Evolutionary conservation across 2,329 filamentous ascomycete genomes (phyloP).

Genomic region (Ophiostoma sp.): DNA sequence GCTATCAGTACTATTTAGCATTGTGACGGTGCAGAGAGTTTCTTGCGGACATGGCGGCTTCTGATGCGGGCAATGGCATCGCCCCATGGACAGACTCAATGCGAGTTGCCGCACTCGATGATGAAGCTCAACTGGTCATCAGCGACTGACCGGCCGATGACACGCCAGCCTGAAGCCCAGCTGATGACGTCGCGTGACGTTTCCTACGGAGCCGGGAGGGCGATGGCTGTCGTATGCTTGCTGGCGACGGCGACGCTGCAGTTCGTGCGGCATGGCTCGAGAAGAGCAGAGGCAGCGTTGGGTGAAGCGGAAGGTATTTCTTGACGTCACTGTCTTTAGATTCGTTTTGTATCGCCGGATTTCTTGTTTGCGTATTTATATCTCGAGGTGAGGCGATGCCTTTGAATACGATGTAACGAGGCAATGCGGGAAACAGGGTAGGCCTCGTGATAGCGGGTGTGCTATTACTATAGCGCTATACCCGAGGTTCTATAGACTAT

Average conservation of each 20-base stretch:
- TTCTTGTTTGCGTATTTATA: not conserved
- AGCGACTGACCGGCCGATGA: not conserved
- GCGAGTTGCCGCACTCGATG: not conserved
- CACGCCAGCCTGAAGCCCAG: not conserved
- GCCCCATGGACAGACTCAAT: not conserved
- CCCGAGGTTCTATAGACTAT: not conserved
- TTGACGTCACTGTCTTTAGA: not conserved
- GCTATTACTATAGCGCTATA: not conserved
- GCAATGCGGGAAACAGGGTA: not conserved
- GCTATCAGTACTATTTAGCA: not conserved
- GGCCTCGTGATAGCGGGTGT: not conserved
- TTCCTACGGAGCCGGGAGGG: not conserved
- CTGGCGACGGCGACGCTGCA: not conserved
- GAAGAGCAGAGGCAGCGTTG: not conserved
- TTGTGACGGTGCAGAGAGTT: not conserved
- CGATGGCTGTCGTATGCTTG: not conserved
- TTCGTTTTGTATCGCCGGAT: not conserved
- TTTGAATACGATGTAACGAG: not conserved
- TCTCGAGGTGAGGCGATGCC: not conserved
- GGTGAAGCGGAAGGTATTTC: not conserved
- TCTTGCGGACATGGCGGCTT: not conserved
- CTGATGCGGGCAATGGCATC: not conserved
- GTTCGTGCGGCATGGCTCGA: not conserved
- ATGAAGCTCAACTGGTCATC: not conserved
- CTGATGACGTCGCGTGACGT: not conserved